phyloP scores from a whole-genome alignment of 176 grass and related monocot genomes.

The Stipa capillata region DNA sequence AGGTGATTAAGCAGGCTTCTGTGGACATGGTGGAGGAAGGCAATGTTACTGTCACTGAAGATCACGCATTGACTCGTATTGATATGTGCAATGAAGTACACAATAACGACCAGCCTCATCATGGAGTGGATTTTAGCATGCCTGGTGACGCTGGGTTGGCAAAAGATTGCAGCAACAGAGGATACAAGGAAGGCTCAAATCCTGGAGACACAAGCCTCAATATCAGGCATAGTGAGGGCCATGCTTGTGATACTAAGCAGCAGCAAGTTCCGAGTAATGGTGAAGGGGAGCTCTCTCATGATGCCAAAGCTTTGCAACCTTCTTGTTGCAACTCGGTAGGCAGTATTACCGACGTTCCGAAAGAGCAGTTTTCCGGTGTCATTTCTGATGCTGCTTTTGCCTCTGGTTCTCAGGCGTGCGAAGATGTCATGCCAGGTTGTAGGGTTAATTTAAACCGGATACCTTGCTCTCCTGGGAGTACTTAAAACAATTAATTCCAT shows the following conservation, averaged over 20 bases:
- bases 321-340: not conserved
- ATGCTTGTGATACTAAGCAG: not conserved
- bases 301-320: not conserved
- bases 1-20: not conserved
- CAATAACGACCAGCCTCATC: not conserved
- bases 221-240: not conserved
- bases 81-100: not conserved
- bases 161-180: not conserved
- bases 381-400: conserved; percentile 5
- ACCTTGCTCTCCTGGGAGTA: conserved; percentile 37
- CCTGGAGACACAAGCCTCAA: not conserved
- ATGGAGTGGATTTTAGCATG: not conserved
- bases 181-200: not conserved
- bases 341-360: not conserved
- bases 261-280: not conserved
- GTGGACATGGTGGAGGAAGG: not conserved
- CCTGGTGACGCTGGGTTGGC: not conserved
- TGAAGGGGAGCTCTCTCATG: not conserved
- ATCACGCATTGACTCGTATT: not conserved
- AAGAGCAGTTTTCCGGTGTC: not conserved
- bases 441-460: conserved; percentile 30
- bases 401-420: conserved; percentile 21
- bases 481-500: conserved; percentile 30
- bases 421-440: conserved; percentile 14
- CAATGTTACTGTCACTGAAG: not conserved